Evolutionary conservation across 2,329 filamentous ascomycete genomes (phyloP), one percentile per base, ranked within the genome.

Genomic region (Blastomyces emzantsi): DNA sequence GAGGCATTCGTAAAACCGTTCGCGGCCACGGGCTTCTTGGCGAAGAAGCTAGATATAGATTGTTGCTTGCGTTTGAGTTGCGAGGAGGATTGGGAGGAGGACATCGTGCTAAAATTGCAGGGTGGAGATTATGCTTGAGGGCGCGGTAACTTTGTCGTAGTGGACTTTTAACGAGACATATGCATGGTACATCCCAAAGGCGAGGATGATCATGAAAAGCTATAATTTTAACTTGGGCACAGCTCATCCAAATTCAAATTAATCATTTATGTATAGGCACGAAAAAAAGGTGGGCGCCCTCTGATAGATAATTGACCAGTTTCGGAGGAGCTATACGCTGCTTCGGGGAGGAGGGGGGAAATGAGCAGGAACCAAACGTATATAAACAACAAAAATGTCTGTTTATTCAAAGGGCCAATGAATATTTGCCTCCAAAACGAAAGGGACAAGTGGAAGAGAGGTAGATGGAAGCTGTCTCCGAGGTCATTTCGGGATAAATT

Each of bases 41-140:
- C 84, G 73, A 96, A 96, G 77, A 96, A 96, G 72, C 87, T 92
- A 2, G 90, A 94, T 66, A 97, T 87, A 0, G 90, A 90, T 68
- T 88, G 61, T 30, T 41, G 49, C n/a, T 60, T 55, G 28, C 30
- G 76, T 64, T 77, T 77, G 54, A 74, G 71, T 62, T 78, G 77
- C 11, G 75, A 62, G 28, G 75, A 61, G 28, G 67, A 72, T 56
- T 74, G 73, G 51, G 69, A 68, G 36, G 71, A 66, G 57, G 74
- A 69, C 74, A 77, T 76, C 22, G 25, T 51, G 55, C 2, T 58
- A 28, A 15, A 30, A 13, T 39, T 28, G 49, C 1, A 13, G 13
- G 5, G 28, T 28, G 25, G 49, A 39, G 45, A 47, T 22, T 47
- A 47, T 22, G 7, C 2, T 22, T 19, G 19, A 3, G 45, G 19